Evolutionary conservation across 257 asterid genomes (phyloP).

Genomic region (Nicotiana benthamiana): DNA sequence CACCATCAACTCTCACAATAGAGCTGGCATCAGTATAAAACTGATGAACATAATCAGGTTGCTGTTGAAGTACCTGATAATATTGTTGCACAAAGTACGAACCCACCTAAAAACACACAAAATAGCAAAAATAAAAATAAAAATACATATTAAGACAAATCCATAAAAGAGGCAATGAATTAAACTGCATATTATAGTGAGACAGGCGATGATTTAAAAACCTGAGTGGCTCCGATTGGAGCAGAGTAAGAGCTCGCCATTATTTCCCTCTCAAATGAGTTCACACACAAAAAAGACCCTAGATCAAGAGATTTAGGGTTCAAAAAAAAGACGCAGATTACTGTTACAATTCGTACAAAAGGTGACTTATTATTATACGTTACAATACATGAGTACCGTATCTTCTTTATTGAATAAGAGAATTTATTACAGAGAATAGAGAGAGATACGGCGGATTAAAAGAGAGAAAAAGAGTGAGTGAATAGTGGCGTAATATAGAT

Average conservation of each 20-base stretch:
- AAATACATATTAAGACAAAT: background rate
- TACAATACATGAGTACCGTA: background rate
- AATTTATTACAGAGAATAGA: background rate
- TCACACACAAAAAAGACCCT: conserved; percentile 25
- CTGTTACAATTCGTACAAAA: background rate
- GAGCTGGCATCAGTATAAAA: conserved; percentile 76
- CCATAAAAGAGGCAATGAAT: background rate
- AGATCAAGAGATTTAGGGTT: conserved; percentile 23
- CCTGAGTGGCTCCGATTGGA: conserved; percentile 52
- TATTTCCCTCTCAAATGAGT: conserved; percentile 9
- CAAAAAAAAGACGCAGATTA: background rate
- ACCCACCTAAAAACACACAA: conserved; percentile 47
- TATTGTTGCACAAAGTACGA: conserved; percentile 81
- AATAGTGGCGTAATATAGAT: background rate
- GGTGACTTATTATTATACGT: background rate
- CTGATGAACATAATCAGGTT: conserved; percentile 55
- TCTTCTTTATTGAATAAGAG: background rate
- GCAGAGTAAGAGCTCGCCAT: conserved; percentile 43
- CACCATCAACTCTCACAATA: conserved; percentile 65
- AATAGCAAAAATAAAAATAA: background rate
- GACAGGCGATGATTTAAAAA: background rate
- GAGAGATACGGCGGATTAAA: background rate
- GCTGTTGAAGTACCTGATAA: conserved; percentile 64
- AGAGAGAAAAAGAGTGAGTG: background rate
- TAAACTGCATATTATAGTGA: background rate